Percentiles rank a stretch among this genome's conserved stretches.
Evolutionary conservation across 2,329 filamentous ascomycete species (phyloP).

Genomic region (Clonostachys rhizophaga): DNA sequence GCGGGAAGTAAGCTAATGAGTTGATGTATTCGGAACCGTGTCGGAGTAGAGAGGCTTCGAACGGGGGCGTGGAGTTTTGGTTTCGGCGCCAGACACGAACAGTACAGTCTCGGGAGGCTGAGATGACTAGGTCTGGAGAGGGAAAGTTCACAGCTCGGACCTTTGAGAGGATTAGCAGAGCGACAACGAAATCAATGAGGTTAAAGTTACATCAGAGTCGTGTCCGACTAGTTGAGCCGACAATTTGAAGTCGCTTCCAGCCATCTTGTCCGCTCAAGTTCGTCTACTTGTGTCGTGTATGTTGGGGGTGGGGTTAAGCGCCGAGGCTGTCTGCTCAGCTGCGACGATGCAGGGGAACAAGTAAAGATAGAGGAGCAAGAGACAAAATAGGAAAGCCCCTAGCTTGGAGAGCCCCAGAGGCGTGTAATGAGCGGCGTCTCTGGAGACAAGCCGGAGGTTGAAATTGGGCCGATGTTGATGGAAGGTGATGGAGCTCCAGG

Average conservation of each 20-base stretch:
- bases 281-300: background rate
- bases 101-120: constrained; percentile 86
- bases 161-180: constrained; percentile 36
- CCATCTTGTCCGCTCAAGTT: background rate
- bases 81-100: constrained; percentile 80
- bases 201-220: constrained; percentile 76
- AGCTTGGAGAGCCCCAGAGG: no score
- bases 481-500: no score
- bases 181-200: background rate
- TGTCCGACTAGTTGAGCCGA: constrained; percentile 87
- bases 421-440: no score
- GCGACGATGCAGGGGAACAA: background rate
- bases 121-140: constrained; percentile 65
- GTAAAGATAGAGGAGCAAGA: background rate
- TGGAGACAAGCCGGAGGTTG: no score
- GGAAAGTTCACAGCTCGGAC: constrained; percentile 85
- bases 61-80: constrained; percentile 61
- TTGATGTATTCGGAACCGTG: constrained; percentile 87
- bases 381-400: background rate
- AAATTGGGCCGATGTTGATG: no score
- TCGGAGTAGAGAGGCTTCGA: constrained; percentile 72
- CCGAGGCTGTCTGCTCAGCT: background rate
- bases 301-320: background rate
- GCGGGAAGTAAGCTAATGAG: constrained; percentile 69
- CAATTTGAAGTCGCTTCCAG: constrained; percentile 76